A percentile compares a stretch with the other conserved stretches of the same genome.
These are phyloP conservation scores for Termitomyces sp. DNA, from an alignment of 768 basidiomycete species.

Conservation along the genomic window DNA sequence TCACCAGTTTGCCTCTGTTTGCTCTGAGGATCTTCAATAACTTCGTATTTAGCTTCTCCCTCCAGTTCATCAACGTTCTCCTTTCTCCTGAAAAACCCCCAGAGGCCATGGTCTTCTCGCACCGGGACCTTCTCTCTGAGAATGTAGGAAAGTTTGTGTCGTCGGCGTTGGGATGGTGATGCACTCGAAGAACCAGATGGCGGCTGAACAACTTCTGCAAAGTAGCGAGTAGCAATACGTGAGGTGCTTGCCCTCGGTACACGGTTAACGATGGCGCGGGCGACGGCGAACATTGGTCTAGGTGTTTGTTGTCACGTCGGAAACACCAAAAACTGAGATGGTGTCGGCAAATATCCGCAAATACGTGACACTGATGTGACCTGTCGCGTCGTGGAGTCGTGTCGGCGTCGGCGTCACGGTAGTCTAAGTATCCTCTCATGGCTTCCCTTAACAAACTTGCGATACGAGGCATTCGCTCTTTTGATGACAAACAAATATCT, in stretches of 20 bases:
- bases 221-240: slow-evolving; percentile 23
- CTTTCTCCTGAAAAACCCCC: slow-evolving; percentile 70
- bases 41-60: slow-evolving; percentile 56
- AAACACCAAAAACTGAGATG: background rate
- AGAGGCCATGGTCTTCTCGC: slow-evolving; percentile 69
- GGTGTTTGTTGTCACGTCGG: background rate
- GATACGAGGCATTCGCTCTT: slow-evolving; percentile 91
- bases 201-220: slow-evolving; percentile 23
- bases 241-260: slow-evolving; percentile 4
- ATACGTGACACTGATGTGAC: slow-evolving; percentile 14
- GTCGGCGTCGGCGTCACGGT: background rate
- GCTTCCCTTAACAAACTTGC: slow-evolving; percentile 89
- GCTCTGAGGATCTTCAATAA: slow-evolving; percentile 33
- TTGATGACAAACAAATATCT: slow-evolving; percentile 92
- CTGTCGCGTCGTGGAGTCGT: slow-evolving; percentile 11
- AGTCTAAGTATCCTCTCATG: slow-evolving; percentile 39
- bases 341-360: slow-evolving; percentile 7
- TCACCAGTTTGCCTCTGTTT: slow-evolving; percentile 26
- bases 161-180: slow-evolving; percentile 6
- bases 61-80: slow-evolving; percentile 34
- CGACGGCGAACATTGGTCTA: slow-evolving; percentile 15
- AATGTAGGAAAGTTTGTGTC: slow-evolving; percentile 8
- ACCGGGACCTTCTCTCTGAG: slow-evolving; percentile 32
- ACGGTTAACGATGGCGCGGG: slow-evolving; percentile 13
- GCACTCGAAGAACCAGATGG: slow-evolving; percentile 9